Evolutionary conservation across 495 filamentous ascomycete genomes (phyloP).

Genomic region (Neurospora sp.): DNA sequence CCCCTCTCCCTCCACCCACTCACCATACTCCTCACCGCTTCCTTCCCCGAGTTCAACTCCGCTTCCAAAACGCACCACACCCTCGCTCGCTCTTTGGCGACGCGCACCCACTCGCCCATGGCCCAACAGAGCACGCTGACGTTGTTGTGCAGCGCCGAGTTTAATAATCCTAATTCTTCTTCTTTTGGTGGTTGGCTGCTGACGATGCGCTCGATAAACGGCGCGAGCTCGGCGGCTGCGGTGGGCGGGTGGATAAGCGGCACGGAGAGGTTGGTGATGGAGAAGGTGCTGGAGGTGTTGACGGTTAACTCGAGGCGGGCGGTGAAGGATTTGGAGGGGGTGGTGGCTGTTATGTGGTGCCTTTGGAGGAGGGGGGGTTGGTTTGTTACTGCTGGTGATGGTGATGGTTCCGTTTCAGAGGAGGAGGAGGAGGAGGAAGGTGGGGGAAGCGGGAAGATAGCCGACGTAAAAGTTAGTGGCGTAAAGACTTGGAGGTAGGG

Average conservation of each 20-base stretch:
- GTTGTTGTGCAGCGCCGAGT: conserved; percentile 29
- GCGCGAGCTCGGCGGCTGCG: conserved; percentile 31
- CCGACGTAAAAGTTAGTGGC: conserved; percentile 41
- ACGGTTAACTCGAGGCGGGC: conserved; percentile 39
- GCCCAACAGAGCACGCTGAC: conserved; percentile 38
- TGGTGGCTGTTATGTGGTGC: conserved; percentile 29
- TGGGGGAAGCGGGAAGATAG: conserved; percentile 29
- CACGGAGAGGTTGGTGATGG: conserved; percentile 29
- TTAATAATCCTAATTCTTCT: neutral
- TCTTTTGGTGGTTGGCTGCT: neutral
- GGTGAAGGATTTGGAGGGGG: conserved; percentile 27
- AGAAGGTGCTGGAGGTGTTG: conserved; percentile 27
- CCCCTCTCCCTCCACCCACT: conserved; percentile 12
- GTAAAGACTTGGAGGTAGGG: conserved; percentile 49
- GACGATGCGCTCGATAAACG: conserved; percentile 27
- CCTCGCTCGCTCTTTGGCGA: conserved; percentile 32
- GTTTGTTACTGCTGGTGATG: neutral
- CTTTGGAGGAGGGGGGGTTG: conserved; percentile 22
- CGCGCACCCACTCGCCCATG: conserved; percentile 43
- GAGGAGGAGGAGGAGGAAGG: neutral
- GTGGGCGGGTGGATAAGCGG: conserved; percentile 29
- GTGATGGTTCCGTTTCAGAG: neutral
- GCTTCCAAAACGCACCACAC: conserved; percentile 36
- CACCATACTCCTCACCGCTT: conserved; percentile 18
- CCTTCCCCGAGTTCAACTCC: conserved; percentile 24